Conservation (phyloP, 805 yeast species). For the Schwanniomyces occidentalis region DNA sequence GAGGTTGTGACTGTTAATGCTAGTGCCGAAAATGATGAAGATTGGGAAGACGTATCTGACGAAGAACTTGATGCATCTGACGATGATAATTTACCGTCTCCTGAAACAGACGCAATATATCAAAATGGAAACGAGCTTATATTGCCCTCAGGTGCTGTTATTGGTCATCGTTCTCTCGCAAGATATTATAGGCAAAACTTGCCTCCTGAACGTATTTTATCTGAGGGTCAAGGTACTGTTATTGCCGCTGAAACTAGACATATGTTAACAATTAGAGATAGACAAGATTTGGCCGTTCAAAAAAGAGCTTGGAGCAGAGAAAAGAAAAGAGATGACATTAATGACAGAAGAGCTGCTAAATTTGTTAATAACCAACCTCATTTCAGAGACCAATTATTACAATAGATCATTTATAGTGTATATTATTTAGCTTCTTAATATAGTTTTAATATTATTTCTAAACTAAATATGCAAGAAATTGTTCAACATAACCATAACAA, state of each 20-base stretch:
- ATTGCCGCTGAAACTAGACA: constrained; percentile 55
- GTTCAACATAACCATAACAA: constrained; percentile 2
- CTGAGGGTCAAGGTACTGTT: constrained; percentile 50
- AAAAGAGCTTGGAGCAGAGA: constrained; percentile 64
- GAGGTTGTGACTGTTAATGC: constrained; percentile 13
- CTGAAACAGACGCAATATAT: constrained; percentile 28
- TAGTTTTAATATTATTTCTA: neutral
- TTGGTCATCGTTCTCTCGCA: constrained; percentile 45
- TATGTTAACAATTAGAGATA: constrained; percentile 40
- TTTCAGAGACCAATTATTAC: constrained; percentile 43
- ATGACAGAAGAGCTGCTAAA: constrained; percentile 62
- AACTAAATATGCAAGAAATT: neutral
- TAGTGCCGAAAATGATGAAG: constrained; percentile 24
- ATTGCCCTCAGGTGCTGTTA: constrained; percentile 42
- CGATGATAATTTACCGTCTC: constrained; percentile 29
- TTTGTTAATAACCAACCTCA: constrained; percentile 82
- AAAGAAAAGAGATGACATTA: constrained; percentile 49
- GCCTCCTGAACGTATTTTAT: constrained; percentile 42
- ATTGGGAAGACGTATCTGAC: constrained; percentile 43
- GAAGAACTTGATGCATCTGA: constrained; percentile 22
- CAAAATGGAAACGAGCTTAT: constrained; percentile 40
- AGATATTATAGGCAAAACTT: constrained; percentile 46
- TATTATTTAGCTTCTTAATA: neutral
- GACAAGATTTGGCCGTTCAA: constrained; percentile 39
- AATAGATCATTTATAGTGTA: constrained; percentile 13